Percentiles rank a stretch among this genome's conserved stretches.
Conservation (phyloP, 306 rosid species). For the Trifolium pratense region DNA sequence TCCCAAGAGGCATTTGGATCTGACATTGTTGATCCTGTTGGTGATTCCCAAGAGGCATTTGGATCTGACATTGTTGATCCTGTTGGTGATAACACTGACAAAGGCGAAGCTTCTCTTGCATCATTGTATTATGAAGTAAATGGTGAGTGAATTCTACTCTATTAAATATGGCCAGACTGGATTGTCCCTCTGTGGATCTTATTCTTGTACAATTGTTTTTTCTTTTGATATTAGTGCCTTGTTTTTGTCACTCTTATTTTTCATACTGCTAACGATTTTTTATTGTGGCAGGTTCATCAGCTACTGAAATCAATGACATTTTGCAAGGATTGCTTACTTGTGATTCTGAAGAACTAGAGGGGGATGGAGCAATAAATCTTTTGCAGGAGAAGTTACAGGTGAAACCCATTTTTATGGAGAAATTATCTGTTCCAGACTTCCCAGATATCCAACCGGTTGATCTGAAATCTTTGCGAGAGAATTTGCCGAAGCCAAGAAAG, state of each 20-base stretch:
- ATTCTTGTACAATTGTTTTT: neutral
- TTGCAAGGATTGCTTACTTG: slow-evolving; percentile 63
- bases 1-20: slow-evolving; percentile 60
- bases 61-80: slow-evolving; percentile 48
- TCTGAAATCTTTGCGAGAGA: slow-evolving; percentile 52
- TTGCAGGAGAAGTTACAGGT: slow-evolving; percentile 75
- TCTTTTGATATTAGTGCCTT: neutral
- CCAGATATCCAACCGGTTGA: slow-evolving; percentile 49
- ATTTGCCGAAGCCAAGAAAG: slow-evolving; percentile 53
- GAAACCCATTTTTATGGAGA: slow-evolving; percentile 61
- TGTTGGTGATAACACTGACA: slow-evolving; percentile 40
- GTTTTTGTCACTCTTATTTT: neutral
- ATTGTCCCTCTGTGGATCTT: neutral
- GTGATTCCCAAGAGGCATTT: slow-evolving; percentile 57
- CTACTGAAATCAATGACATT: slow-evolving; percentile 44
- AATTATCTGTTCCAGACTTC: slow-evolving; percentile 65
- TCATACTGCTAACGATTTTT: slow-evolving; percentile 16
- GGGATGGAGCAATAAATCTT: slow-evolving; percentile 55
- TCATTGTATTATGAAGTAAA: slow-evolving; percentile 45
- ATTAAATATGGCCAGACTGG: slow-evolving; percentile 7
- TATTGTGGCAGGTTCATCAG: slow-evolving; percentile 51
- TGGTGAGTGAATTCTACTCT: slow-evolving; percentile 48
- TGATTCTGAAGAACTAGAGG: slow-evolving; percentile 66
- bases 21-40: slow-evolving; percentile 42
- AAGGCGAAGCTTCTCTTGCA: slow-evolving; percentile 38